Evolutionary conservation across 495 filamentous ascomycete species (phyloP).

Genomic region (Tuber microsphaerosporum): DNA sequence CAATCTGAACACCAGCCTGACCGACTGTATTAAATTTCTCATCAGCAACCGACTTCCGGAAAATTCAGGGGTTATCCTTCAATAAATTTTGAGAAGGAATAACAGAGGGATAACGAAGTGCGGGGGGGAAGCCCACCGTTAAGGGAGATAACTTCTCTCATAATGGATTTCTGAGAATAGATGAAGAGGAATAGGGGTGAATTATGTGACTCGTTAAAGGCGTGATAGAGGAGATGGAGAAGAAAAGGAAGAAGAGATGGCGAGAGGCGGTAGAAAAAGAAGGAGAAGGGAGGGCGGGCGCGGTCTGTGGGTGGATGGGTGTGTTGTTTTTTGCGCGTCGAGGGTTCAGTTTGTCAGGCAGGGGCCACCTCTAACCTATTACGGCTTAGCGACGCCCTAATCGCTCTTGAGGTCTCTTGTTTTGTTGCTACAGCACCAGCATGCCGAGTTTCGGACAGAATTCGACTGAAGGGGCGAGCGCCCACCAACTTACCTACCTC

Average conservation of each 20-base stretch:
- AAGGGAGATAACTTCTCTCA: slow-evolving; percentile 99
- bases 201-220: slow-evolving; percentile 38
- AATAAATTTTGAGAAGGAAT: slow-evolving; percentile 30
- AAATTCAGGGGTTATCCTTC: slow-evolving; percentile 27
- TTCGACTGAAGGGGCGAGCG: neutral
- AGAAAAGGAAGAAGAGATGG: slow-evolving; percentile 38
- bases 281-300: slow-evolving; percentile 36
- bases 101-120: slow-evolving; percentile 37
- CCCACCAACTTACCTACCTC: neutral
- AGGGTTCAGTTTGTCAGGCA: slow-evolving; percentile 39
- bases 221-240: slow-evolving; percentile 38
- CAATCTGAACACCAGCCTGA: slow-evolving; percentile 99
- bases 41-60: slow-evolving; percentile 37
- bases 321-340: slow-evolving; percentile 40
- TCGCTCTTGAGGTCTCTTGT: slow-evolving; percentile 22
- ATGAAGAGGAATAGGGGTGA: slow-evolving; percentile 20
- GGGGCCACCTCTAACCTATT: slow-evolving; percentile 36
- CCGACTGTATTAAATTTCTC: slow-evolving; percentile 62
- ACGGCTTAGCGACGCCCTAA: slow-evolving; percentile 24
- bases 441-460: neutral
- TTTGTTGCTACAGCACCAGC: slow-evolving; percentile 15
- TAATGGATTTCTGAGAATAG: slow-evolving; percentile 49
- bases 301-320: slow-evolving; percentile 38
- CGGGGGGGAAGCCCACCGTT: slow-evolving; percentile 67
- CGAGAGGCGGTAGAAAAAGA: slow-evolving; percentile 35